Base-by-base conservation (phyloP, 2,329 filamentous ascomycete genomes). In the Penicillium griseofulvum region DNA sequence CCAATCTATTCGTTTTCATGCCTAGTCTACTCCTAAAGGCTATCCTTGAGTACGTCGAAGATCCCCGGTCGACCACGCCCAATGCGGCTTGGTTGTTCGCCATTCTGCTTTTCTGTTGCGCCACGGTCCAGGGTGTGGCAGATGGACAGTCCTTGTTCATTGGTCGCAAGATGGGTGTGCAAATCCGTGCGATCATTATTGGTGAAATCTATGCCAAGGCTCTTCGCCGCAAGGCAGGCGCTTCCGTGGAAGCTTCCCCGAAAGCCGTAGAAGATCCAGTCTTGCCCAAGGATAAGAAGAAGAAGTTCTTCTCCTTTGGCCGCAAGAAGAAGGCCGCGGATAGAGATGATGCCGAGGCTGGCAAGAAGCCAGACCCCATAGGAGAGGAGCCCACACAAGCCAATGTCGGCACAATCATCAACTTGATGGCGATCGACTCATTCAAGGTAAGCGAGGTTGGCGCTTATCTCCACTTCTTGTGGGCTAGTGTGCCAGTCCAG, bases 371-470 rank as follows among this genome's bases (percentile, higher is more conserved):
- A 8, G 54, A 58, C 5, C 38, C 58, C 9, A 46, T 61, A 17
- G 9, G 45, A 17, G 66, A 65, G 33, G 67, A 69, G n/a, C 54
- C 91, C 58, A 83, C 88, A 55, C 91, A 96, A 76, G 93, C 91
- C 37, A 97, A 94, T 58, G 82, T 95, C 48, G 94, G 95, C 59
- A 96, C 94, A n/a, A 97, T 99, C 68, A 99, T 99, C 78, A 99
- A 97, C 73, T 80, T 99, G 62, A 99, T 99, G 94, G 95, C 94
- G 11, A 95, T 99, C 38, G 95, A 99, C 78, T 97, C 93, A 45
- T 97, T 97, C 84, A 99, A 99, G 77, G 91, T 99, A 52, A 89
- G 90, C 59, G 94, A 99, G 71, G 87, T 96, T 56, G 94, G 91
- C 36, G 89, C 93, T 0, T 99, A 99, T 71, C 79, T 99, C 31